Percentiles rank a stretch among this genome's conserved stretches.
Conservation (phyloP, 2,329 filamentous ascomycete genomes). For the Myriosclerotinia duriaeana region DNA sequence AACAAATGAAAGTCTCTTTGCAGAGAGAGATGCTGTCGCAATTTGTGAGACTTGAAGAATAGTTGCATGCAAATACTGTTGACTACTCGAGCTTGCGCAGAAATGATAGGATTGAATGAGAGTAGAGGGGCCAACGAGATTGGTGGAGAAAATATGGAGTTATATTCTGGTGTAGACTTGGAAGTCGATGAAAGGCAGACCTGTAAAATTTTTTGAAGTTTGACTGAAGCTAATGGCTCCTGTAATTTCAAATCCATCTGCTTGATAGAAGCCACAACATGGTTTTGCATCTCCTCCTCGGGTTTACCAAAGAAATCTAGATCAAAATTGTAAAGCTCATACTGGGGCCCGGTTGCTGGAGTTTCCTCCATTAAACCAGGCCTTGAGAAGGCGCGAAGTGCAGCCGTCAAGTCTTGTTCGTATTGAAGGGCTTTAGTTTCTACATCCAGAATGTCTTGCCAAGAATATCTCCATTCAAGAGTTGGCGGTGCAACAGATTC, state of each 20-base stretch:
- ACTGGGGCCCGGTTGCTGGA: not conserved
- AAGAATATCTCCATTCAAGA: slow-evolving; percentile 69
- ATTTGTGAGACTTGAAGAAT: slow-evolving; percentile 70
- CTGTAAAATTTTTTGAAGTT: slow-evolving; percentile 32
- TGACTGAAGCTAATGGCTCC: slow-evolving; percentile 28
- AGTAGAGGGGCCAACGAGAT: slow-evolving; percentile 60
- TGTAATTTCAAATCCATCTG: slow-evolving; percentile 45
- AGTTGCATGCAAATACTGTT: slow-evolving; percentile 75
- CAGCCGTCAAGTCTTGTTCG: slow-evolving; percentile 46
- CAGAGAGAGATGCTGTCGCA: slow-evolving; percentile 70
- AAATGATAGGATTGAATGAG: slow-evolving; percentile 73
- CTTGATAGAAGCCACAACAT: slow-evolving; percentile 53
- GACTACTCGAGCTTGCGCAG: slow-evolving; percentile 72
- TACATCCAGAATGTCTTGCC: slow-evolving; percentile 65
- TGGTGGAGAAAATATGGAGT: slow-evolving; percentile 37
- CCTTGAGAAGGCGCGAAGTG: slow-evolving; percentile 34
- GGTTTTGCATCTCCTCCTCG: slow-evolving; percentile 48
- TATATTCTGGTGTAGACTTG: slow-evolving; percentile 21
- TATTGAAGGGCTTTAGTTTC: slow-evolving; percentile 59
- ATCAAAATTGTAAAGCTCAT: slow-evolving; percentile 18
- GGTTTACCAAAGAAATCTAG: slow-evolving; percentile 51
- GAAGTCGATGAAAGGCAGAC: slow-evolving; percentile 29
- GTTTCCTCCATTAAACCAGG: not conserved
- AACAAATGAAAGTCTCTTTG: slow-evolving; percentile 82
- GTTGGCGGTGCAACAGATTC: slow-evolving; percentile 52